These are phyloP conservation scores for Dissophora globulifera DNA, from an alignment of 192 early-diverging fungal genomes.

Conservation along the genomic window DNA sequence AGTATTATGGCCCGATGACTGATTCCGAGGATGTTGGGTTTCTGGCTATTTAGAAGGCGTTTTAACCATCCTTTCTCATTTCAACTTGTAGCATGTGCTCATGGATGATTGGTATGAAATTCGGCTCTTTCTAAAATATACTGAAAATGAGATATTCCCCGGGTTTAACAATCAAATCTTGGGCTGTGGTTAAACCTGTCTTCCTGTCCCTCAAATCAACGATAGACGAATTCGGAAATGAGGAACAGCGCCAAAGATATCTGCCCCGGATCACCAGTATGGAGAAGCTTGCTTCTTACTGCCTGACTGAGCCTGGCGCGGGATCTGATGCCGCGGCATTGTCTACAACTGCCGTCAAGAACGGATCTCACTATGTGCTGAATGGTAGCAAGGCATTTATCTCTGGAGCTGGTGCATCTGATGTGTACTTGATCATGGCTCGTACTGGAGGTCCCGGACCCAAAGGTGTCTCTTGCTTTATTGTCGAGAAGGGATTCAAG, in stretches of 20 bases:
- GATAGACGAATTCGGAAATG: slow-evolving; percentile 42
- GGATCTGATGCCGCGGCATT: slow-evolving; percentile 79
- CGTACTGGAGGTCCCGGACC: slow-evolving; percentile 64
- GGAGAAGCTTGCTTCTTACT: slow-evolving; percentile 89
- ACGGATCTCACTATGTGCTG: slow-evolving; percentile 89
- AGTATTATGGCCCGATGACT: neutral
- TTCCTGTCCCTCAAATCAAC: neutral
- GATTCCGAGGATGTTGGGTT: too few species aligned
- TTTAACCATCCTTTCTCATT: neutral
- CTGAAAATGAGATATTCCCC: neutral
- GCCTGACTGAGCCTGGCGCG: slow-evolving; percentile 89
- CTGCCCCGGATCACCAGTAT: slow-evolving; percentile 78
- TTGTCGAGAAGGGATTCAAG: slow-evolving; percentile 67
- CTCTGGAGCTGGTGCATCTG: slow-evolving; percentile 63
- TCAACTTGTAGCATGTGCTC: slow-evolving; percentile 54
- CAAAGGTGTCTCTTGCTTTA: slow-evolving; percentile 66
- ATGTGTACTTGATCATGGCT: slow-evolving; percentile 69
- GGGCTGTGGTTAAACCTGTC: neutral
- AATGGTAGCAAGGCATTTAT: slow-evolving; percentile 95
- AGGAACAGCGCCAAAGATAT: slow-evolving; percentile 69
- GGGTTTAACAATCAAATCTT: too few species aligned
- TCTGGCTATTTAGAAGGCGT: too few species aligned
- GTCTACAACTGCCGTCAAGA: slow-evolving; percentile 76
- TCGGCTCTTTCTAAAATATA: too few species aligned
- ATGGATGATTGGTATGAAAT: slow-evolving; percentile 65